phyloP scores from a whole-genome alignment of 2,329 filamentous ascomycete genomes.

The Diplocarpon mali region DNA sequence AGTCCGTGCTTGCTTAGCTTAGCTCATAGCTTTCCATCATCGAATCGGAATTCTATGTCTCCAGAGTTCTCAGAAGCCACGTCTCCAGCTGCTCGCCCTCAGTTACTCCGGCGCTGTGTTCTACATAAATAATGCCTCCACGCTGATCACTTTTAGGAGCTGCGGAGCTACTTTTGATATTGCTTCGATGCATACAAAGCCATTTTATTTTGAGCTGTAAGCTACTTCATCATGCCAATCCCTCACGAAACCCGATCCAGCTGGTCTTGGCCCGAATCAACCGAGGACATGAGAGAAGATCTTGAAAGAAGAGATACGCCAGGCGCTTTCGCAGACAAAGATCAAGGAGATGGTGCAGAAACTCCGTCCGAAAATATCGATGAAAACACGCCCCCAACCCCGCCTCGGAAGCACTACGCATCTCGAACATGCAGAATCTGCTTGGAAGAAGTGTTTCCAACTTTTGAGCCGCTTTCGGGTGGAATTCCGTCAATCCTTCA shows the following conservation, averaged over 20 bases:
- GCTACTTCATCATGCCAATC: constrained; percentile 13
- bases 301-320: constrained; percentile 1
- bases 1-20: no score
- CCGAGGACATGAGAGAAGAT: constrained; percentile 1
- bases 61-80: constrained; percentile 8
- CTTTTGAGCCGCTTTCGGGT: constrained; percentile 43
- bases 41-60: no score
- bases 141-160: constrained; percentile 12
- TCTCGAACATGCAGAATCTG: constrained; percentile 82
- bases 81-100: constrained; percentile 1
- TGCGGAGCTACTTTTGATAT: constrained; percentile 3
- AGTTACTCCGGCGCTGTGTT: constrained; percentile 6
- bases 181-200: constrained; percentile 14
- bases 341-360: constrained; percentile 2
- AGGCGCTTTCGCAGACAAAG: background rate
- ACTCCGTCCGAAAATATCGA: constrained; percentile 14
- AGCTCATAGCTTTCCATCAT: no score
- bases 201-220: constrained; percentile 10
- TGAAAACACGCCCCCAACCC: constrained; percentile 20
- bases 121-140: constrained; percentile 12
- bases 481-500: constrained; percentile 45
- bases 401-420: constrained; percentile 43
- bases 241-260: constrained; percentile 9
- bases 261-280: constrained; percentile 18
- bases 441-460: constrained; percentile 56